These are phyloP conservation scores for Fusarium beomiforme DNA, from an alignment of 2,329 filamentous ascomycete species.

Conservation along the genomic window DNA sequence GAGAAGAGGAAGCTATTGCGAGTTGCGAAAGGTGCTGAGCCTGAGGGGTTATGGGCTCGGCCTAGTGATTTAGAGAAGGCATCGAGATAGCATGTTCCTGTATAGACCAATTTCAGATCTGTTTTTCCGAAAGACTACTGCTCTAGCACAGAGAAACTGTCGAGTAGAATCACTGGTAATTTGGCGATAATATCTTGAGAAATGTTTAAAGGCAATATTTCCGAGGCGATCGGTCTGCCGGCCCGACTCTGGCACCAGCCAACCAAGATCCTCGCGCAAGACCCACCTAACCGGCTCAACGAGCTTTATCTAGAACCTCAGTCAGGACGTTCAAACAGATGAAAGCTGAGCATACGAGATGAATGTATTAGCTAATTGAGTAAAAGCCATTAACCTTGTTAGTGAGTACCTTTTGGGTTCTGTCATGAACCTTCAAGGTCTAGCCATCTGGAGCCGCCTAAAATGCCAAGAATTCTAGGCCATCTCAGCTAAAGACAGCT, in stretches of 20 bases:
- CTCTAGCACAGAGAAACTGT: no score
- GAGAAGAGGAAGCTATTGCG: constrained; percentile 23
- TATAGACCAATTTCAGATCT: accelerated
- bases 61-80: constrained; percentile 5
- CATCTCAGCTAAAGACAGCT: background rate
- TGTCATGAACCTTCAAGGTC: background rate
- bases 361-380: background rate
- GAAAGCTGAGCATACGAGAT: background rate
- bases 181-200: no score
- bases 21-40: constrained; percentile 7
- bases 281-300: background rate
- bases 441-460: background rate
- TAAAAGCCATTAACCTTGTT: no score
- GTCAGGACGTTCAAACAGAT: background rate
- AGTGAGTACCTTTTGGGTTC: background rate
- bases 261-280: background rate
- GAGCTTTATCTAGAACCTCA: background rate
- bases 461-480: accelerated
- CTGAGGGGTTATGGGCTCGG: constrained; percentile 27
- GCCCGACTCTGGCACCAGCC: background rate
- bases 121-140: background rate
- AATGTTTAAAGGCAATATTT: background rate
- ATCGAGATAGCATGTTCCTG: background rate
- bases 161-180: no score
- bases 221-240: background rate